phyloP scores from a whole-genome alignment of 2,329 filamentous ascomycete species.

The Beauveria medogensis region DNA sequence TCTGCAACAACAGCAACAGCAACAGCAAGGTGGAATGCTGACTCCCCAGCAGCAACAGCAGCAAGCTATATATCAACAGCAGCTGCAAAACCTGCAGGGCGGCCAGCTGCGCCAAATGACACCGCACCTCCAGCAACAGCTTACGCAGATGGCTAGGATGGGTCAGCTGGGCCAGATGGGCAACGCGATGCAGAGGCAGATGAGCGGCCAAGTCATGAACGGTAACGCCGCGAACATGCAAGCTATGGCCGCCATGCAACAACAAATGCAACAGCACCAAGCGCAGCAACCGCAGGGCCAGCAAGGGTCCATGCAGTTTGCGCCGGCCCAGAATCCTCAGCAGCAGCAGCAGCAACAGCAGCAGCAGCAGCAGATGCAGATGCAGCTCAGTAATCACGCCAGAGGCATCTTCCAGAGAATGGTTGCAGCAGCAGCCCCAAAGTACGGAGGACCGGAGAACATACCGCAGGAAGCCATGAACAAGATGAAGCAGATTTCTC shows the following conservation, averaged over 20 bases:
- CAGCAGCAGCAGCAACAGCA: constrained; percentile 24
- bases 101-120: constrained; percentile 26
- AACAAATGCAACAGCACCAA: constrained; percentile 26
- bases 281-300: constrained; percentile 24
- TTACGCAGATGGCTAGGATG: constrained; percentile 30
- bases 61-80: constrained; percentile 35
- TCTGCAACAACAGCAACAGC: constrained; percentile 15
- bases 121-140: constrained; percentile 30
- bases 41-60: constrained; percentile 33
- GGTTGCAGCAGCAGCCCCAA: constrained; percentile 24
- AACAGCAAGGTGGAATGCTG: constrained; percentile 30
- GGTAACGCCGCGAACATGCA: constrained; percentile 21
- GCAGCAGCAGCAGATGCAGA: constrained; percentile 22
- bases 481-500: constrained; percentile 36
- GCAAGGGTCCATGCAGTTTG: neutral
- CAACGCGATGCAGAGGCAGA: constrained; percentile 30
- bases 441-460: constrained; percentile 34
- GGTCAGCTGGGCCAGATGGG: constrained; percentile 26
- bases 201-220: constrained; percentile 26
- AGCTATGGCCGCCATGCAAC: constrained; percentile 23
- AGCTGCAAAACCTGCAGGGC: constrained; percentile 34
- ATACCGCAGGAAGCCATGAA: constrained; percentile 39
- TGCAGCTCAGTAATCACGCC: constrained; percentile 27
- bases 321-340: constrained; percentile 17
- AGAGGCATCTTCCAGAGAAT: constrained; percentile 32